A percentile compares a stretch with the other conserved stretches of the same genome.
Evolutionary conservation across 2,329 filamentous ascomycete genomes (phyloP).

Genomic region (Orbilia blumenaviensis): DNA sequence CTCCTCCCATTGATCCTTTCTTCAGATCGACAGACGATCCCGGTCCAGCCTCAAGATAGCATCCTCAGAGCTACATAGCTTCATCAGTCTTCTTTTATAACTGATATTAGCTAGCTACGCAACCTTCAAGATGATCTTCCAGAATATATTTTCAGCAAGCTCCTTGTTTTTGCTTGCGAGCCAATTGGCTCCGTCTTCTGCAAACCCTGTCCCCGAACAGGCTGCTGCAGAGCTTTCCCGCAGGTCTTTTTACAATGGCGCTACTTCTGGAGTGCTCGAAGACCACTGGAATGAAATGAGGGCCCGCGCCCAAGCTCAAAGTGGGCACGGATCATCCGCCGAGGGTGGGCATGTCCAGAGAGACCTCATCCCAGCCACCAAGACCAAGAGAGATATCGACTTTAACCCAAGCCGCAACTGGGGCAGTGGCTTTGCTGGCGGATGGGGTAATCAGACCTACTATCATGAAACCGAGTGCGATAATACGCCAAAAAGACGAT

Average conservation of each 20-base stretch:
- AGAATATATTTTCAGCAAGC: conserved; percentile 11
- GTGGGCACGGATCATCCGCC: background rate
- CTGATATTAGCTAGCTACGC: background rate
- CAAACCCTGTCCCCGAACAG: conserved; percentile 9
- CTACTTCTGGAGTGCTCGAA: background rate
- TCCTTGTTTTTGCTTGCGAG: conserved; percentile 18
- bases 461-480: background rate
- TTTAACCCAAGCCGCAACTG: conserved; percentile 29
- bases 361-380: background rate
- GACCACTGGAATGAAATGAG: conserved; percentile 18
- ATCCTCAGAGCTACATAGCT: background rate
- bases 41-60: conserved; percentile 14
- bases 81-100: background rate
- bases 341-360: background rate
- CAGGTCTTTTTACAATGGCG: conserved; percentile 19
- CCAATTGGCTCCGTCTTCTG: conserved; percentile 5
- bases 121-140: conserved; percentile 20
- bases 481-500: background rate
- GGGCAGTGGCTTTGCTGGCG: conserved; percentile 2
- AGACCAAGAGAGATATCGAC: background rate
- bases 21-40: conserved; percentile 45
- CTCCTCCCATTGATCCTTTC: background rate
- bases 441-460: conserved; percentile 13
- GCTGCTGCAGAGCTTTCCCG: background rate
- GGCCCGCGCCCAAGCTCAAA: background rate